phyloP scores from a whole-genome alignment of 2,329 filamentous ascomycete species.

The Neonectria neomacrospora region DNA sequence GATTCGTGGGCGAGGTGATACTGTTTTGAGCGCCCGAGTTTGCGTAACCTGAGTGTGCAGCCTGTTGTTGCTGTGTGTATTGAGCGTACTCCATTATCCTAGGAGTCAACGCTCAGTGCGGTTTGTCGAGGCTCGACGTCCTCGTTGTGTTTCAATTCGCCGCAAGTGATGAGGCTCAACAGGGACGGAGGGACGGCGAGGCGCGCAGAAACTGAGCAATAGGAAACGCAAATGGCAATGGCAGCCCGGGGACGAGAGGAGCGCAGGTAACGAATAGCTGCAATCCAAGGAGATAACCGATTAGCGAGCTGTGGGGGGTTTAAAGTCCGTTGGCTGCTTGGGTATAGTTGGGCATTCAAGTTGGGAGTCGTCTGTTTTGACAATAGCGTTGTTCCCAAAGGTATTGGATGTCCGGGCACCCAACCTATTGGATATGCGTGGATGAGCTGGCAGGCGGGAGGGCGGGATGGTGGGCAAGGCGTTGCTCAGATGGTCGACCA shows the following conservation, averaged over 20 bases:
- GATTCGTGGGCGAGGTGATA: conserved; percentile 80
- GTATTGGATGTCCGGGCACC: conserved; percentile 59
- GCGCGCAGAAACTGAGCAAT: conserved; percentile 26
- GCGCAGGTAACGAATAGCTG: conserved; percentile 40
- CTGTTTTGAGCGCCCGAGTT: conserved; percentile 64
- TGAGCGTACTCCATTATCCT: conserved; percentile 80
- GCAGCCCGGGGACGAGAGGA: conserved; percentile 22
- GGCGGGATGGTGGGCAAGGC: conserved; percentile 53
- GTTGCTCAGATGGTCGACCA: conserved; percentile 63
- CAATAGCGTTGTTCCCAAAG: conserved; percentile 54
- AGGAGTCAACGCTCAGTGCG: conserved; percentile 41
- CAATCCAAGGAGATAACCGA: conserved; percentile 37
- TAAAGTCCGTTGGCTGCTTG: conserved; percentile 51
- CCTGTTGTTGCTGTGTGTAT: conserved; percentile 71
- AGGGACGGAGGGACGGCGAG: conserved; percentile 22
- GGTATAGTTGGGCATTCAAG: conserved; percentile 60
- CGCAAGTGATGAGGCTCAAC: conserved; percentile 29
- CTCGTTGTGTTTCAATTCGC: conserved; percentile 44
- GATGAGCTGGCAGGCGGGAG: conserved; percentile 71
- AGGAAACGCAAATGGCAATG: neutral
- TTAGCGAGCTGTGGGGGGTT: conserved; percentile 45
- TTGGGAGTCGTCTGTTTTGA: conserved; percentile 49
- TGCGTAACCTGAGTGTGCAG: conserved; percentile 73
- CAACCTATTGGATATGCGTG: conserved; percentile 69
- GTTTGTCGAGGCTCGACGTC: conserved; percentile 43